Evolutionary conservation across 176 grass and related monocot genomes (phyloP).

Genomic region (Aegilops umbellulata): DNA sequence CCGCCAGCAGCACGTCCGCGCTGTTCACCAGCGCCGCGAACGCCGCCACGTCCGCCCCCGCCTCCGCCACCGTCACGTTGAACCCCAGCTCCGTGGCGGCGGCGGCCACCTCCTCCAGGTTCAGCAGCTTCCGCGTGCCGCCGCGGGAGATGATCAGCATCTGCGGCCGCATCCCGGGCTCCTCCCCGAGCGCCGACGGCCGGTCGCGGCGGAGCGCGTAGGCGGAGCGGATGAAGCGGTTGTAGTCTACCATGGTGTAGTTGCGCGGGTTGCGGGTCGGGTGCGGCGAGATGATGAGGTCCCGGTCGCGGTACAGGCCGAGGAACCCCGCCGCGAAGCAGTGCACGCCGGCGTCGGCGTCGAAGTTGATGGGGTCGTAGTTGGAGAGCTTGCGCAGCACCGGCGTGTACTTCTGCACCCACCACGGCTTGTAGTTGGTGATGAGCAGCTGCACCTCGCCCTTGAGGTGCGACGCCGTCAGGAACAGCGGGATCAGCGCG

Average conservation of each 20-base stretch:
- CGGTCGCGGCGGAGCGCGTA: constrained; percentile 37
- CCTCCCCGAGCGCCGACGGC: constrained; percentile 45
- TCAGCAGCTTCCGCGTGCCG: constrained; percentile 47
- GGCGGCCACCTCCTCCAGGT: constrained; percentile 22
- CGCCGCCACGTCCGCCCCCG: neutral
- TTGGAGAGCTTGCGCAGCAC: constrained; percentile 5
- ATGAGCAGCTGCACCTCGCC: constrained; percentile 19
- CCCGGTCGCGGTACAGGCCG: constrained; percentile 58
- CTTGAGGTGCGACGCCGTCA: constrained; percentile 5
- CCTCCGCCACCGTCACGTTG: constrained; percentile 14
- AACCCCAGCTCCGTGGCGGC: neutral
- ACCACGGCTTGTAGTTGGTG: constrained; percentile 22
- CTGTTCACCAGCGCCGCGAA: neutral
- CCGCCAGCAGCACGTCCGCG: neutral
- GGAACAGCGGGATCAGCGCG: constrained; percentile 16
- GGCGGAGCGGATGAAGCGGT: constrained; percentile 43
- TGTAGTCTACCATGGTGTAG: constrained; percentile 70
- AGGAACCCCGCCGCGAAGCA: constrained; percentile 54
- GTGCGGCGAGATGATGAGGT: constrained; percentile 68
- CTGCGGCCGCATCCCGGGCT: constrained; percentile 34
- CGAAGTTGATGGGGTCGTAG: constrained; percentile 4
- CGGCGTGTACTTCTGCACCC: constrained; percentile 19
- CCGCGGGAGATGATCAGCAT: constrained; percentile 63
- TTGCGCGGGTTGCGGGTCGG: constrained; percentile 57
- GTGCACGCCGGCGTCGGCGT: constrained; percentile 42